phyloP scores from a whole-genome alignment of 345 rosid species.

The Melaleuca alternifolia region DNA sequence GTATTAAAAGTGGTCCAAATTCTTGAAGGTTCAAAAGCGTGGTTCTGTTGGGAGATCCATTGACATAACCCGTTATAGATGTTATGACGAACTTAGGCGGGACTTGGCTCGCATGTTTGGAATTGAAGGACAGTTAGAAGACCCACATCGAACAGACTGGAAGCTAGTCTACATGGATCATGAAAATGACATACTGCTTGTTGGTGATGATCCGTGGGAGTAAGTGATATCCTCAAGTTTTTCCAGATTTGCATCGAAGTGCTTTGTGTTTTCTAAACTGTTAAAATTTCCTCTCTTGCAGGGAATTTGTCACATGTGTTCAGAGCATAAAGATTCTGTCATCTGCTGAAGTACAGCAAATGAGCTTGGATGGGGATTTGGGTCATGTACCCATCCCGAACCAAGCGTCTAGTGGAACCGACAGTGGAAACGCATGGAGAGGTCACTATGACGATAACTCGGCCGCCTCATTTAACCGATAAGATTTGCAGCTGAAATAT shows the following conservation, averaged over 20 bases:
- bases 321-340: constrained; percentile 91
- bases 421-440: constrained; percentile 87
- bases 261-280: neutral
- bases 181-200: constrained; percentile 87
- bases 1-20: neutral
- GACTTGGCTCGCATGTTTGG: constrained; percentile 96
- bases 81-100: constrained; percentile 73
- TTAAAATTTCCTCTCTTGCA: constrained; percentile 20
- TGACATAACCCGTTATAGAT: constrained; percentile 76
- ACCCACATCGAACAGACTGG: constrained; percentile 88
- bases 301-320: constrained; percentile 86
- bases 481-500: neutral
- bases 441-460: constrained; percentile 72
- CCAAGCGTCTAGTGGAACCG: constrained; percentile 83
- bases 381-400: constrained; percentile 56
- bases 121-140: constrained; percentile 91
- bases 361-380: constrained; percentile 91
- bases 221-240: constrained; percentile 21
- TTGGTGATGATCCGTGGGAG: constrained; percentile 99
- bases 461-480: constrained; percentile 78
- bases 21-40: constrained; percentile 87
- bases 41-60: constrained; percentile 96
- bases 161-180: constrained; percentile 88
- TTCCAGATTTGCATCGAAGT: neutral
- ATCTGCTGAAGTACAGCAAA: constrained; percentile 85